Percentiles rank a stretch among this genome's conserved stretches.
Conservation (phyloP, 2,329 filamentous ascomycete species). For the Cyphellophora europaea region DNA sequence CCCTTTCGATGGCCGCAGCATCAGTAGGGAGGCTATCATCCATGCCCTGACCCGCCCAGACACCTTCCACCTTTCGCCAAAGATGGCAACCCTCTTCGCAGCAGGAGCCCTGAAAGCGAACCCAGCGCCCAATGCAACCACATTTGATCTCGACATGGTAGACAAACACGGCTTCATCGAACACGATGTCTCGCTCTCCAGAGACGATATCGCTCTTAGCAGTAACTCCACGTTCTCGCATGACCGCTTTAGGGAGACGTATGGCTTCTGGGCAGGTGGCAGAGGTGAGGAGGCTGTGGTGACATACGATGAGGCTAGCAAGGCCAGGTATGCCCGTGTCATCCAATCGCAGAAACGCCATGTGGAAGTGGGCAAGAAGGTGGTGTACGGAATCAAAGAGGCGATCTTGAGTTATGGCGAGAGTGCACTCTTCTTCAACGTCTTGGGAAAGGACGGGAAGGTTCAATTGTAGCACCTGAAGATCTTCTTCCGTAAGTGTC, state of each 20-base stretch:
- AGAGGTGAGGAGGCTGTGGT: slow-evolving; percentile 15
- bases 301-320: slow-evolving; percentile 17
- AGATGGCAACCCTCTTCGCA: slow-evolving; percentile 15
- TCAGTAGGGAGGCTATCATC: slow-evolving; percentile 21
- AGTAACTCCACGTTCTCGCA: slow-evolving; percentile 27
- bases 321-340: slow-evolving; percentile 23
- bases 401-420: slow-evolving; percentile 28
- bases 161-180: slow-evolving; percentile 26
- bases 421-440: slow-evolving; percentile 27
- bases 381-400: slow-evolving; percentile 24
- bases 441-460: slow-evolving; percentile 26
- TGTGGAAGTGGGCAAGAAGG: slow-evolving; percentile 19
- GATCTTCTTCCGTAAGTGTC: slow-evolving; percentile 21
- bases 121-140: slow-evolving; percentile 10
- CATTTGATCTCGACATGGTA: slow-evolving; percentile 18
- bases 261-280: slow-evolving; percentile 19
- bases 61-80: not conserved
- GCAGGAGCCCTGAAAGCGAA: slow-evolving; percentile 17
- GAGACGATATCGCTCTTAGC: slow-evolving; percentile 25
- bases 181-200: slow-evolving; percentile 26
- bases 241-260: slow-evolving; percentile 22
- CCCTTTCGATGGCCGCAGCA: slow-evolving; percentile 22
- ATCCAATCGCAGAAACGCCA: slow-evolving; percentile 17
- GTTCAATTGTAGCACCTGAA: slow-evolving; percentile 25
- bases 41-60: slow-evolving; percentile 21